Percentiles rank a stretch among this genome's conserved stretches.
Conservation (phyloP, 441 rosid species). For the Jatropha podagrica region DNA sequence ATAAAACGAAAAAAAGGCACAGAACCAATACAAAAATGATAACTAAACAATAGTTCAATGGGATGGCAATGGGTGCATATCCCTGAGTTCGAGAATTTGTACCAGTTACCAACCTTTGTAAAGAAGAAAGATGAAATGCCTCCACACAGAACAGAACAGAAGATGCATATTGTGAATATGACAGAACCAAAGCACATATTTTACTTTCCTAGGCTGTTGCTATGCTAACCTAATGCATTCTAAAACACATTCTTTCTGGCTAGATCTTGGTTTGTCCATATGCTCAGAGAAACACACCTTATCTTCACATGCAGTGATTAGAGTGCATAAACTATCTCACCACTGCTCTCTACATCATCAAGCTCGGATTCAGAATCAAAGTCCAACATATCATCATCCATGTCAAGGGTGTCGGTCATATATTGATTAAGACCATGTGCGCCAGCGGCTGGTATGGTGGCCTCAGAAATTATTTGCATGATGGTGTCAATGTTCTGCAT, state of each 20-base stretch:
- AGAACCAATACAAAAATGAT: slow-evolving; percentile 17
- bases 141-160: slow-evolving; percentile 17
- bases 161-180: slow-evolving; percentile 23
- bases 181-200: slow-evolving; percentile 14
- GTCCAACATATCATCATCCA: slow-evolving; percentile 89
- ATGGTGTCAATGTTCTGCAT: slow-evolving; percentile 81
- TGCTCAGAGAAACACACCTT: not conserved
- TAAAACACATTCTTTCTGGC: slow-evolving; percentile 1
- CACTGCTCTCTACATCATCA: slow-evolving; percentile 93
- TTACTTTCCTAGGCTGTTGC: slow-evolving; percentile 19
- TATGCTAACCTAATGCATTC: slow-evolving; percentile 14
- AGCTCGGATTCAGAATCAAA: slow-evolving; percentile 86
- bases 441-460: slow-evolving; percentile 84
- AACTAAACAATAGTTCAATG: not conserved
- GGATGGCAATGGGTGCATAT: slow-evolving; percentile 9
- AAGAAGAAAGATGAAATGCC: slow-evolving; percentile 14
- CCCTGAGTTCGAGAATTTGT: not conserved
- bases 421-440: slow-evolving; percentile 52
- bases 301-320: slow-evolving; percentile 27
- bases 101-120: slow-evolving; percentile 17
- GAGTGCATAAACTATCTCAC: slow-evolving; percentile 87
- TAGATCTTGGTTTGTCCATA: not conserved
- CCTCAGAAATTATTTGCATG: slow-evolving; percentile 95
- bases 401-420: slow-evolving; percentile 70
- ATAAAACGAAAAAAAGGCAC: slow-evolving; percentile 6